Percentiles rank a stretch among this genome's conserved stretches.
phyloP scores from a whole-genome alignment of 73 alveolate species.

The Tetrahymena borealis region DNA sequence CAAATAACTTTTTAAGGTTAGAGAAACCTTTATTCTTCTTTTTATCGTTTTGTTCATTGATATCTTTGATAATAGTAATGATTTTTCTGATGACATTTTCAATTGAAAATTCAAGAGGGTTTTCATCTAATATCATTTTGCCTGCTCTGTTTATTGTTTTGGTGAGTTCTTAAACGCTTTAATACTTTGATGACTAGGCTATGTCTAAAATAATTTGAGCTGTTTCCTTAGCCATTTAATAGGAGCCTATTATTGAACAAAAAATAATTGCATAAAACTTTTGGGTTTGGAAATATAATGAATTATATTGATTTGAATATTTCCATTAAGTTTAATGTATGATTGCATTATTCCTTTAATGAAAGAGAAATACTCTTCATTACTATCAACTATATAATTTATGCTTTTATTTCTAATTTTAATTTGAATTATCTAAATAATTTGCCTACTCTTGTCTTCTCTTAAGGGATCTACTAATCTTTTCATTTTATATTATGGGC shows the following conservation, averaged over 20 bases:
- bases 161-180: neutral
- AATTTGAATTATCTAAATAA: neutral
- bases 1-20: neutral
- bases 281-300: no score
- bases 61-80: neutral
- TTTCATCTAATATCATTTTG: neutral
- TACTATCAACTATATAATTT: no score
- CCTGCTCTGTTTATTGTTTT: neutral
- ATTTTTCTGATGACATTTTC: neutral
- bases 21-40: neutral
- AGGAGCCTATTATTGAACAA: neutral
- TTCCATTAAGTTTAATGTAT: no score
- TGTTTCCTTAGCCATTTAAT: neutral
- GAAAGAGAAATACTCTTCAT: no score
- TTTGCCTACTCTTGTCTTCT: neutral
- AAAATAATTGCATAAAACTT: neutral
- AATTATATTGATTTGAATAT: no score
- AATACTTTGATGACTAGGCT: neutral
- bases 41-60: neutral
- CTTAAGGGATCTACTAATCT: neutral
- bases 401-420: neutral
- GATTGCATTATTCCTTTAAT: no score
- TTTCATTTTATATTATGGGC: neutral
- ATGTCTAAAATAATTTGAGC: neutral
- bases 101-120: neutral